A percentile compares a stretch with the other conserved stretches of the same genome.
Evolutionary conservation across 441 rosid genomes (phyloP).

Genomic region (Raphanus hybrid): DNA sequence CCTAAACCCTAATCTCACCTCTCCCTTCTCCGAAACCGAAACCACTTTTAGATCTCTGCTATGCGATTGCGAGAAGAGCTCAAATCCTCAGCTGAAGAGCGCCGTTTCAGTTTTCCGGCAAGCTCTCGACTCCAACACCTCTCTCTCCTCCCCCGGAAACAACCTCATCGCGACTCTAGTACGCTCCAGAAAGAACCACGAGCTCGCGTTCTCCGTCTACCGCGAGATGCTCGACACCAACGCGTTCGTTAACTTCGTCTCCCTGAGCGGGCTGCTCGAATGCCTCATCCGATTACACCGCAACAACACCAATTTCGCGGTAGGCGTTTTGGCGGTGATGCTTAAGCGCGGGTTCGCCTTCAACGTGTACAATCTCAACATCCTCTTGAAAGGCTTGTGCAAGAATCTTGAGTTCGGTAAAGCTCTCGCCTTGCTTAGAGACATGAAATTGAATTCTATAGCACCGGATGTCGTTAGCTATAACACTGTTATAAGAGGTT

Average conservation of each 20-base stretch:
- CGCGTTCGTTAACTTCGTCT: conserved; percentile 48
- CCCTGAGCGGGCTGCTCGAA: conserved; percentile 62
- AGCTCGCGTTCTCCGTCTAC: conserved; percentile 55
- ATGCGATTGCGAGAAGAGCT: conserved; percentile 39
- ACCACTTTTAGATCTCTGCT: conserved; percentile 46
- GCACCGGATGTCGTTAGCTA: conserved; percentile 49
- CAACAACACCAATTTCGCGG: conserved; percentile 43
- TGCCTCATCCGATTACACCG: conserved; percentile 49
- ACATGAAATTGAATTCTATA: conserved; percentile 43
- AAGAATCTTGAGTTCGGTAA: conserved; percentile 42
- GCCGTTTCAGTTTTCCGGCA: conserved; percentile 55
- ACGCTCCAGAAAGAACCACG: conserved; percentile 52
- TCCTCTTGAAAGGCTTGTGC: conserved; percentile 64
- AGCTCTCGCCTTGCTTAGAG: conserved; percentile 48
- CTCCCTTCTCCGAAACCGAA: no score
- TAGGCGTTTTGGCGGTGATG: conserved; percentile 58
- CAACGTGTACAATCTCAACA: conserved; percentile 50
- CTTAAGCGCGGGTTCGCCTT: conserved; percentile 61
- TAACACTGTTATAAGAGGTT: conserved; percentile 49
- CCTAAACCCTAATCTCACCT: neutral
- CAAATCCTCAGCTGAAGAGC: conserved; percentile 43
- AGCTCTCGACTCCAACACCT: conserved; percentile 44
- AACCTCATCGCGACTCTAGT: conserved; percentile 57
- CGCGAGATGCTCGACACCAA: conserved; percentile 46
- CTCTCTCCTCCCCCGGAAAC: conserved; percentile 48